These are phyloP conservation scores for Colletotrichum chrysophilum DNA, from an alignment of 2,329 filamentous ascomycete species.

Conservation along the genomic window DNA sequence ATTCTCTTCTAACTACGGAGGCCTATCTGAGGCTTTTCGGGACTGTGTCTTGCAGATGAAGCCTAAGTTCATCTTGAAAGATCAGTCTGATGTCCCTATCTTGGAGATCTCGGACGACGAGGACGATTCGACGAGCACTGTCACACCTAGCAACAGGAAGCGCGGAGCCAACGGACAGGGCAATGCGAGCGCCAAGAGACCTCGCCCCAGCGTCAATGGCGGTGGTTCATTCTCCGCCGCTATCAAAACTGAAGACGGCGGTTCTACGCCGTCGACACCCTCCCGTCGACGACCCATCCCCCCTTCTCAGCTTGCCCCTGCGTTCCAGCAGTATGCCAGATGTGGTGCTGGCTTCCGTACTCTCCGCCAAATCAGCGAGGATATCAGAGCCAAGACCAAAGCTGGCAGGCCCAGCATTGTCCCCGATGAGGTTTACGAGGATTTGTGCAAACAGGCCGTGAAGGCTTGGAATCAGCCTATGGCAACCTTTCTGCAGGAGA, in stretches of 20 bases:
- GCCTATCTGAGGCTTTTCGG: constrained; percentile 57
- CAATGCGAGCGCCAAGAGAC: constrained; percentile 17
- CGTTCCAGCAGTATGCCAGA: constrained; percentile 43
- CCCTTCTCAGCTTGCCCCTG: constrained; percentile 20
- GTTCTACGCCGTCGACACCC: not conserved
- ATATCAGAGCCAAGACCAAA: constrained; percentile 59
- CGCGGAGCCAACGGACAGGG: constrained; percentile 24
- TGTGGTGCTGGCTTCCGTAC: constrained; percentile 48
- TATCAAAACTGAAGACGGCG: constrained; percentile 43
- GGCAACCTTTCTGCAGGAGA: constrained; percentile 49
- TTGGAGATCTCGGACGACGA: constrained; percentile 46
- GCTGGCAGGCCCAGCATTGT: constrained; percentile 65
- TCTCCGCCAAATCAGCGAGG: constrained; percentile 55
- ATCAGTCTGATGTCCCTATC: constrained; percentile 37
- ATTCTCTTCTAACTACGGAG: constrained; percentile 50
- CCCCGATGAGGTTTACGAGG: constrained; percentile 64
- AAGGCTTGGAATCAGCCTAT: constrained; percentile 62
- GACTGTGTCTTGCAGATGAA: constrained; percentile 50
- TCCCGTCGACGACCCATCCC: constrained; percentile 14
- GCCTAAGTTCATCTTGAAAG: constrained; percentile 48
- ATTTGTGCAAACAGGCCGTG: constrained; percentile 62
- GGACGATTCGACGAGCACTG: constrained; percentile 25
- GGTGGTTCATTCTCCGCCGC: constrained; percentile 18
- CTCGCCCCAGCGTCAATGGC: not conserved
- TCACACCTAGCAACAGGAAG: constrained; percentile 25